Base-by-base conservation (phyloP, 108 stramenopile genomes). In the Schizochytrium sp. region DNA sequence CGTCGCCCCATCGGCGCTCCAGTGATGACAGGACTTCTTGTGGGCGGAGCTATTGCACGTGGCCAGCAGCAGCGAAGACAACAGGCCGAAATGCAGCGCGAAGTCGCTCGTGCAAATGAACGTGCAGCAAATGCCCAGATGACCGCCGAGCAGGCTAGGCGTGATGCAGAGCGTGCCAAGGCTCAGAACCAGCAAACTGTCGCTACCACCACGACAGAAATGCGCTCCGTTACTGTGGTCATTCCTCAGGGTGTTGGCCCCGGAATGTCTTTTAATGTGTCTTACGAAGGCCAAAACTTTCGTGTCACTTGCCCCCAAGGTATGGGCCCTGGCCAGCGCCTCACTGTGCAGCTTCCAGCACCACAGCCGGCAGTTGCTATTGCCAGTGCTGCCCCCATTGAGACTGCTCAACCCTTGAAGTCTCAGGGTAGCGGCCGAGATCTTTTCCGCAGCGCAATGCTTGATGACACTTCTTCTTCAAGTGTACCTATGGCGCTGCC, bases 251-350 rank as follows among this genome's bases (percentile, higher is more conserved):
- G 76, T 42, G 76, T 83, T 10, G 10, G 28, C 76, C 28, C 28
- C 47, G 76, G 76, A 10, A 56, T 7, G 45, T 5, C 15, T 1
- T 83, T 83, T 55, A 83, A 13, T 38, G 28, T 83, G 5, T 38
- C 28, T 40, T 83, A 83, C 53, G 3, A 83, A 53, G 76, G 76
- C 53, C 53, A 49, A 3, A 83, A 17, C 53, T 83, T 83, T 42
- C 47, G 53, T 28, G 76, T 83, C 45, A 55, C 76, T 13, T 83
- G 76, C 76, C 76, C 76, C 28, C 76, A 49, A 5, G 76, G 76
- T 38, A 55, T 55, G 50, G 76, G 50, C 12, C 76, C 76, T 0
- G 76, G 76, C 5, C 15, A 49, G 8, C 50, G 47, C 15, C 47
- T 83, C 47, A 83, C 76, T 7, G 28, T 83, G 15, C 76, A 83